Evolutionary conservation across 2,329 filamentous ascomycete genomes (phyloP).

Genomic region (Fusarium subglutinans): DNA sequence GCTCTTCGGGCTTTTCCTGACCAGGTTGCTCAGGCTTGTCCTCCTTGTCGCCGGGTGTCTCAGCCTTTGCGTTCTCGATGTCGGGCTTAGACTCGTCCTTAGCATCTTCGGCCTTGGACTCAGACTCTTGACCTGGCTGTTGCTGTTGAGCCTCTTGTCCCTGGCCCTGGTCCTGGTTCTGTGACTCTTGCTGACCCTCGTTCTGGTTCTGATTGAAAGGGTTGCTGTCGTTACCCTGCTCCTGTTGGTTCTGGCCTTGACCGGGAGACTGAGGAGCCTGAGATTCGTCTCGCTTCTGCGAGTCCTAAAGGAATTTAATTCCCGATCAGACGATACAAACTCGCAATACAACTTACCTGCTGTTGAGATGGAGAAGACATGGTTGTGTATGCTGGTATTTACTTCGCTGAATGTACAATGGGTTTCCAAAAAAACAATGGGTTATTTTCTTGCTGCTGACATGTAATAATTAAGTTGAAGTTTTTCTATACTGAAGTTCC

Average conservation of each 20-base stretch:
- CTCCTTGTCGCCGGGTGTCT: constrained; percentile 7
- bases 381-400: constrained; percentile 2
- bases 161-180: constrained; percentile 1
- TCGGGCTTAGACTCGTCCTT: constrained; percentile 12
- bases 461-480: constrained; percentile 1
- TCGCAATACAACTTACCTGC: constrained; percentile 25
- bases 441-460: constrained; percentile 10
- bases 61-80: constrained; percentile 18
- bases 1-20: neutral
- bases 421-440: constrained; percentile 6
- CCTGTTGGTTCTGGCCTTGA: constrained; percentile 7
- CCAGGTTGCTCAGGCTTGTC: constrained; percentile 12
- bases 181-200: neutral
- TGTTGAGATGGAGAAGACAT: constrained; percentile 37
- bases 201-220: constrained; percentile 10
- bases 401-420: neutral
- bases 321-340: neutral
- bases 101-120: constrained; percentile 1
- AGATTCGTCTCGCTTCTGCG: constrained; percentile 27
- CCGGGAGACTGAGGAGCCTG: constrained; percentile 20
- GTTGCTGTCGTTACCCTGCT: constrained; percentile 14
- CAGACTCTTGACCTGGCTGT: constrained; percentile 20
- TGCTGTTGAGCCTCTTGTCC: constrained; percentile 10
- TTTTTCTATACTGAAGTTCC: constrained; percentile 5
- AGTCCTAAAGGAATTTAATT: constrained; percentile 22